These are phyloP conservation scores for Heliocybe sulcata DNA, from an alignment of 1,284 basidiomycete genomes.

Conservation along the genomic window DNA sequence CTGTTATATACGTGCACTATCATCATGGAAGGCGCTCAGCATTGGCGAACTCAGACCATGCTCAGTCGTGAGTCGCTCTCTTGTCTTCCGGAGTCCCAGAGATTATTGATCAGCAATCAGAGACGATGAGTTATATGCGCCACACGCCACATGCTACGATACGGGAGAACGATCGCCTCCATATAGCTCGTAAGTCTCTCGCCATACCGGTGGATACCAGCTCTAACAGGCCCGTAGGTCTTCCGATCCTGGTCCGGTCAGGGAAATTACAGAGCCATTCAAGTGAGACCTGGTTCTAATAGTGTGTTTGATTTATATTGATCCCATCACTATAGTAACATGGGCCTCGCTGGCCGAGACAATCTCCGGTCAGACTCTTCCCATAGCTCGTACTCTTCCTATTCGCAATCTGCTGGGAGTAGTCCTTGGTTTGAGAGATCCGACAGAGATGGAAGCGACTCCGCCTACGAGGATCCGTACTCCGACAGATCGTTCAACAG, in stretches of 20 bases:
- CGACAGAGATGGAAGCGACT: background rate
- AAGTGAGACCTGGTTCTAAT: background rate
- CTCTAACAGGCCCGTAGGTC: background rate
- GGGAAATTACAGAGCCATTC: slow-evolving; percentile 3
- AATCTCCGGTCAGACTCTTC: background rate
- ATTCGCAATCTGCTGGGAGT: background rate
- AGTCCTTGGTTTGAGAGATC: background rate
- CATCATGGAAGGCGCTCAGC: slow-evolving; percentile 17
- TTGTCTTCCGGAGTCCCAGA: background rate
- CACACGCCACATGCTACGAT: background rate
- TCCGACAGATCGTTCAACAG: background rate
- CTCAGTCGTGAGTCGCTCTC: background rate
- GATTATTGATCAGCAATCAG: background rate
- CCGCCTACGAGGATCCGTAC: background rate
- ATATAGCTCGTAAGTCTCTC: background rate
- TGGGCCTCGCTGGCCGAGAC: background rate
- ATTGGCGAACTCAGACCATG: slow-evolving; percentile 15
- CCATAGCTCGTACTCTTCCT: background rate
- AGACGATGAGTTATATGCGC: background rate
- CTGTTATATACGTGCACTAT: slow-evolving; percentile 30
- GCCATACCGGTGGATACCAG: background rate
- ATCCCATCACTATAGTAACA: too few species aligned
- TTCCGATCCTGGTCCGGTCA: background rate
- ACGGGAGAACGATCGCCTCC: background rate
- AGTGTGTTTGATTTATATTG: background rate